Conservation (phyloP, 306 rosid genomes). For the Phaseolus lunatus region DNA sequence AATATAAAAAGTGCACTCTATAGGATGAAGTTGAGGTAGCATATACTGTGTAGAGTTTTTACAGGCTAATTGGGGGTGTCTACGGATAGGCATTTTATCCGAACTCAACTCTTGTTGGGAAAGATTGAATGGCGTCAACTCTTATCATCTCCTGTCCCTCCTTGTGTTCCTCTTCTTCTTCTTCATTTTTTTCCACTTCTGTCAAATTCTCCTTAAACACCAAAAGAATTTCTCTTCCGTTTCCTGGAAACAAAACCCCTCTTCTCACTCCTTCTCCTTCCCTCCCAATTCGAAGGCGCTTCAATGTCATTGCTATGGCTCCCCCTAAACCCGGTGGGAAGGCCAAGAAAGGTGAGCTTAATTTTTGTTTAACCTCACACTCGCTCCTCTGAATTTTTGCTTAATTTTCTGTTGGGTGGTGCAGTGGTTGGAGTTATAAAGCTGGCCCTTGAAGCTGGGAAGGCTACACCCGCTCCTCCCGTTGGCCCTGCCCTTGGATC, state of each 20-base stretch:
- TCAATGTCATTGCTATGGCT: conserved; percentile 83
- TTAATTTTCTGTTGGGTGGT: not conserved
- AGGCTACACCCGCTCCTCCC: conserved; percentile 99
- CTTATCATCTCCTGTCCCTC: conserved; percentile 48
- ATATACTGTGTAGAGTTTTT: not conserved
- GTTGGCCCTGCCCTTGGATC: conserved; percentile 99
- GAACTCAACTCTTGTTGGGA: not conserved
- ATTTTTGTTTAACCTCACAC: not conserved
- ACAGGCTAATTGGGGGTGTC: no score
- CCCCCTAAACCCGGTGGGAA: conserved; percentile 96
- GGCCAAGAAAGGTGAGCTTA: conserved; percentile 74
- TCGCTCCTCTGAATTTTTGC: not conserved
- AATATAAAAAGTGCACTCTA: no score
- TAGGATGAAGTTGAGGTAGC: no score
- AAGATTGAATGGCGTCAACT: conserved; percentile 65
- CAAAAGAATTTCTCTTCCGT: conserved; percentile 35
- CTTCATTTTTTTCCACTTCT: conserved; percentile 61
- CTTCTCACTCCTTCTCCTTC: conserved; percentile 41
- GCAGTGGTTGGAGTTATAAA: conserved; percentile 90
- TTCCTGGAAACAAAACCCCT: conserved; percentile 34
- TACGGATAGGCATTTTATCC: conserved; percentile 29
- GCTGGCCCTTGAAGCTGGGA: conserved; percentile 97
- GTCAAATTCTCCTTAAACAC: conserved; percentile 56
- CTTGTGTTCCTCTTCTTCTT: conserved; percentile 44
- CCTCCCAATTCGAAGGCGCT: conserved; percentile 55